phyloP scores from a whole-genome alignment of 768 basidiomycete genomes.

The Galerina sulciceps region DNA sequence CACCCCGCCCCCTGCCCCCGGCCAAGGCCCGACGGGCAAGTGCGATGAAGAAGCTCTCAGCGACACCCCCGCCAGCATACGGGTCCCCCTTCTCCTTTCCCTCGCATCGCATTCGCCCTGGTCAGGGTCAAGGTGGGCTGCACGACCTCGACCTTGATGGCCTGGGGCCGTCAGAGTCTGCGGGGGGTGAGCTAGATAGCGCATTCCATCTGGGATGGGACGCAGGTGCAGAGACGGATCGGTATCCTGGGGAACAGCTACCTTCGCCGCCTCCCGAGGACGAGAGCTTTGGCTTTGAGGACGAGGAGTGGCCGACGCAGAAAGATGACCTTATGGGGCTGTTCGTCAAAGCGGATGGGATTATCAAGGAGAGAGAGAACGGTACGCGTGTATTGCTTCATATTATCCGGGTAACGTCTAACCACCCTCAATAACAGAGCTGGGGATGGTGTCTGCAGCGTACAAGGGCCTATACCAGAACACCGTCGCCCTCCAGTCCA shows the following conservation, averaged over 20 bases:
- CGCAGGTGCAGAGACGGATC: neutral
- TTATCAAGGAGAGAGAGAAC: conserved; percentile 78
- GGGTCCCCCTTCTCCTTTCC: conserved; percentile 43
- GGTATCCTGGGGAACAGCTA: neutral
- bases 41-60: conserved; percentile 31
- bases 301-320: conserved; percentile 40
- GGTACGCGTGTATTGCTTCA: conserved; percentile 43
- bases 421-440: conserved; percentile 48
- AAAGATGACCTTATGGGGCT: conserved; percentile 73
- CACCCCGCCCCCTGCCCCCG: conserved; percentile 73
- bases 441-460: conserved; percentile 67
- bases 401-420: neutral
- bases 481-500: conserved; percentile 68
- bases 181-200: neutral
- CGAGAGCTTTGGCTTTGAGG: neutral
- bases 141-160: conserved; percentile 25
- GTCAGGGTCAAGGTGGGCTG: conserved; percentile 12
- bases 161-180: neutral
- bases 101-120: conserved; percentile 14
- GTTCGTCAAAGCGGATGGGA: conserved; percentile 70
- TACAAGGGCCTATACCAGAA: conserved; percentile 73
- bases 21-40: conserved; percentile 63
- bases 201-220: conserved; percentile 30
- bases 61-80: conserved; percentile 62
- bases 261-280: conserved; percentile 13